These are phyloP conservation scores for Didymosphaeria variabile DNA, from an alignment of 2,329 filamentous ascomycete species.

Conservation along the genomic window DNA sequence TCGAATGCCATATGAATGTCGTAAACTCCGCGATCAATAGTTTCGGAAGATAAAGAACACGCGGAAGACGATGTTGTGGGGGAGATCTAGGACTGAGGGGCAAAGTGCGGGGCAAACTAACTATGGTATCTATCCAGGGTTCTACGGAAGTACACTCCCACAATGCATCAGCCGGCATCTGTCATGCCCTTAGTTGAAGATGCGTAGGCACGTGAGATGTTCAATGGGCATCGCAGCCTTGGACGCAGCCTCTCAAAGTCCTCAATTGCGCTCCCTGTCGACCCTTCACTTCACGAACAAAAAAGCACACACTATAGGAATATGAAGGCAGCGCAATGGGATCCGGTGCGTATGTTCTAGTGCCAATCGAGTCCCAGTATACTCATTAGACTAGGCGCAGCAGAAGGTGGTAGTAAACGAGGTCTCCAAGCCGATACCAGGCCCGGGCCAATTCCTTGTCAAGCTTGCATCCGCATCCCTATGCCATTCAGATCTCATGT, in stretches of 20 bases:
- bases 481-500: constrained; percentile 34
- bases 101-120: not conserved
- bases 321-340: constrained; percentile 26
- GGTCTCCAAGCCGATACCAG: constrained; percentile 21
- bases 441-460: constrained; percentile 24
- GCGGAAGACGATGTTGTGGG: not conserved
- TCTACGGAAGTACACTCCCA: constrained; percentile 20
- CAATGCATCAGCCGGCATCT: not conserved
- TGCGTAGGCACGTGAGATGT: not conserved
- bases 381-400: constrained; percentile 5
- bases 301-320: not conserved
- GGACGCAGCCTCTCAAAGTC: not conserved
- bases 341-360: constrained; percentile 16
- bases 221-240: not conserved
- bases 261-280: not conserved
- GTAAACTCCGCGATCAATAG: not conserved
- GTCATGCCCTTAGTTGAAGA: not conserved
- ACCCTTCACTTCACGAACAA: not conserved
- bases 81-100: not conserved
- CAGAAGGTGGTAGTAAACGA: constrained; percentile 31
- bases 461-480: constrained; percentile 30
- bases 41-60: not conserved
- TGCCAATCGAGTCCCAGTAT: not conserved
- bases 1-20: not conserved
- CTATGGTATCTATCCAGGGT: not conserved